Evolutionary conservation across 1,284 basidiomycete genomes (phyloP).

Genomic region (Meripilus lineatus): DNA sequence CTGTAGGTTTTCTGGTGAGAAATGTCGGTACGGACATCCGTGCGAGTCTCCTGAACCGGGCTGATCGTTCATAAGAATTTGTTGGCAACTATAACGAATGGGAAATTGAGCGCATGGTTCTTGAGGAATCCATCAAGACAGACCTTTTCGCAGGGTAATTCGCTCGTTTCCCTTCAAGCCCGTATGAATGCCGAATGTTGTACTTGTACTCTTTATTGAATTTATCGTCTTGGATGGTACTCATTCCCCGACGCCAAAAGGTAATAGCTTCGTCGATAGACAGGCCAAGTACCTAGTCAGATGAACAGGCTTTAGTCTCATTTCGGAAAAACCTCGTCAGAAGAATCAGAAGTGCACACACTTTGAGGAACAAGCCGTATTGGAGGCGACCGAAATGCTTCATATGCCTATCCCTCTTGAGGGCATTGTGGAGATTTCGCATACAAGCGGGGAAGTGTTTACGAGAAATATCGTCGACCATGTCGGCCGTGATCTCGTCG

Average conservation of each 20-base stretch:
- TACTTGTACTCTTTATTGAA: slow-evolving; percentile 99
- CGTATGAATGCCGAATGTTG: slow-evolving; percentile 95
- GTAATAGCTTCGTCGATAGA: slow-evolving; percentile 92
- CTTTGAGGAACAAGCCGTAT: slow-evolving; percentile 95
- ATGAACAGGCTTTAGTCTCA: neutral
- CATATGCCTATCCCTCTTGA: slow-evolving; percentile 80
- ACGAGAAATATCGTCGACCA: slow-evolving; percentile 85
- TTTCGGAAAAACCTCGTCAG: neutral
- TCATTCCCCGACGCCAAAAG: slow-evolving; percentile 93
- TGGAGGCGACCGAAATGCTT: slow-evolving; percentile 93
- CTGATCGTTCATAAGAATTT: slow-evolving; percentile 79
- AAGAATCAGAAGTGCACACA: slow-evolving; percentile 24
- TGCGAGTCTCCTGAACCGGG: slow-evolving; percentile 74
- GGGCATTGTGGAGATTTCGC: slow-evolving; percentile 82
- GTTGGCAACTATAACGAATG: slow-evolving; percentile 67
- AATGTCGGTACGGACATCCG: slow-evolving; percentile 96
- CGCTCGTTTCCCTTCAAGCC: slow-evolving; percentile 89
- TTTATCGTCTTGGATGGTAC: slow-evolving; percentile 83
- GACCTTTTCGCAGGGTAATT: slow-evolving; percentile 94
- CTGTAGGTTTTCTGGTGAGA: slow-evolving; percentile 80
- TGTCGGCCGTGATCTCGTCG: slow-evolving; percentile 82
- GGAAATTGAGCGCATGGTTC: slow-evolving; percentile 9
- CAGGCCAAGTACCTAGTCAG: slow-evolving; percentile 77
- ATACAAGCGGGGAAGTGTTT: slow-evolving; percentile 97
- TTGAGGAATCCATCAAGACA: slow-evolving; percentile 13